These are phyloP conservation scores for Tylopilus cervinicoccineus DNA, from an alignment of 768 basidiomycete species.

Conservation along the genomic window DNA sequence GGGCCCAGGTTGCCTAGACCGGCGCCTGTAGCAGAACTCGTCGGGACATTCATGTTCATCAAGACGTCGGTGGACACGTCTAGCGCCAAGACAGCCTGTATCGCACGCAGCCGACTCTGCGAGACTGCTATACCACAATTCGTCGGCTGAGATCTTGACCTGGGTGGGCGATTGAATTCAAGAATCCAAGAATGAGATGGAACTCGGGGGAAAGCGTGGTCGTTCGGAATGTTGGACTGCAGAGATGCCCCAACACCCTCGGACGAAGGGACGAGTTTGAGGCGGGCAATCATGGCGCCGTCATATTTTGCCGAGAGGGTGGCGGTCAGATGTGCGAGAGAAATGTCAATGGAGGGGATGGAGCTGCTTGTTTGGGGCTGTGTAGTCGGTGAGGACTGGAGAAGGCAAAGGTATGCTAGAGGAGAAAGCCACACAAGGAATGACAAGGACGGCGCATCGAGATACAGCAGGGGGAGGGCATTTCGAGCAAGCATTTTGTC, in stretches of 20 bases:
- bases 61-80: constrained; percentile 21
- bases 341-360: constrained; percentile 41
- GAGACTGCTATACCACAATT: constrained; percentile 62
- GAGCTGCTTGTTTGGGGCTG: constrained; percentile 14
- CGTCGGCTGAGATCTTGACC: constrained; percentile 37
- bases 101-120: constrained; percentile 69
- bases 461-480: constrained; percentile 68
- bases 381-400: constrained; percentile 33
- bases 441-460: constrained; percentile 61
- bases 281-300: constrained; percentile 55
- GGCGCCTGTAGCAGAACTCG: constrained; percentile 8
- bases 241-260: constrained; percentile 14
- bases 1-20: constrained; percentile 23
- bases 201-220: constrained; percentile 22
- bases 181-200: constrained; percentile 54
- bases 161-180: constrained; percentile 54
- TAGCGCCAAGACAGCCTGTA: constrained; percentile 57
- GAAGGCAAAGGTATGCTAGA: constrained; percentile 58
- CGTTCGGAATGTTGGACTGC: constrained; percentile 19
- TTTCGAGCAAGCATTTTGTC: constrained; percentile 60
- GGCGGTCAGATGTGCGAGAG: constrained; percentile 44
- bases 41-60: constrained; percentile 20
- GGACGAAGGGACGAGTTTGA: constrained; percentile 36
- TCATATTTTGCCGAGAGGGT: constrained; percentile 37
- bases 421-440: constrained; percentile 74